Conservation (phyloP, 176 grass and related monocot species). For the Triticum urartu region DNA sequence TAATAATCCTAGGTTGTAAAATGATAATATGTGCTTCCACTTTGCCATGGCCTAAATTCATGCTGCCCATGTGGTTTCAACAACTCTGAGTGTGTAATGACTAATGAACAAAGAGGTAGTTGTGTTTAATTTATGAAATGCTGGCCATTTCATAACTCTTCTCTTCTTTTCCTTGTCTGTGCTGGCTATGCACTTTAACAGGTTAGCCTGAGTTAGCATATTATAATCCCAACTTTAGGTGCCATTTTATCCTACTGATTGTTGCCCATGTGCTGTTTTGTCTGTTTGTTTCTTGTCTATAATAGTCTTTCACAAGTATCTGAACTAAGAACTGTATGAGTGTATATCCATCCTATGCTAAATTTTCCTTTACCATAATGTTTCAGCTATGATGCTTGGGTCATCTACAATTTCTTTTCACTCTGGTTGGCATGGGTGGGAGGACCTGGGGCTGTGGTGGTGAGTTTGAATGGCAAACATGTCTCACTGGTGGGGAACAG, state of each 20-base stretch:
- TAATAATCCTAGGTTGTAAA: neutral
- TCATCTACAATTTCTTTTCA: slow-evolving; percentile 98
- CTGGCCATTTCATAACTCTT: neutral
- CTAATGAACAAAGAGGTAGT: neutral
- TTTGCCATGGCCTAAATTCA: neutral
- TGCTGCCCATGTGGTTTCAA: neutral
- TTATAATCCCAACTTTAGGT: neutral
- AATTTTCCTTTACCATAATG: slow-evolving; percentile 20
- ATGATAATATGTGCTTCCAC: neutral
- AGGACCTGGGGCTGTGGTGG: slow-evolving; percentile 89
- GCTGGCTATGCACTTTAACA: neutral
- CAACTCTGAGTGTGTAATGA: neutral
- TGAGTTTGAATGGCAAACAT: slow-evolving; percentile 62
- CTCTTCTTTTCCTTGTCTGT: neutral
- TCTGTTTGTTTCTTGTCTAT: neutral
- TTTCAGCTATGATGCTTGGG: slow-evolving; percentile 99
- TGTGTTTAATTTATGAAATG: neutral
- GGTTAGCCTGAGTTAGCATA: neutral
- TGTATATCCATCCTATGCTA: slow-evolving; percentile 6
- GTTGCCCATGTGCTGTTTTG: neutral
- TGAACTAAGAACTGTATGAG: neutral
- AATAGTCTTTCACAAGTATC: neutral
- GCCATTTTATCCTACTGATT: neutral
- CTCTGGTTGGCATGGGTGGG: slow-evolving; percentile 97
- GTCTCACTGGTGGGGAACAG: no score